Evolutionary conservation across 2,329 filamentous ascomycete species (phyloP), one percentile per base, ranked within the genome.

Genomic region (Talaromyces islandicus): DNA sequence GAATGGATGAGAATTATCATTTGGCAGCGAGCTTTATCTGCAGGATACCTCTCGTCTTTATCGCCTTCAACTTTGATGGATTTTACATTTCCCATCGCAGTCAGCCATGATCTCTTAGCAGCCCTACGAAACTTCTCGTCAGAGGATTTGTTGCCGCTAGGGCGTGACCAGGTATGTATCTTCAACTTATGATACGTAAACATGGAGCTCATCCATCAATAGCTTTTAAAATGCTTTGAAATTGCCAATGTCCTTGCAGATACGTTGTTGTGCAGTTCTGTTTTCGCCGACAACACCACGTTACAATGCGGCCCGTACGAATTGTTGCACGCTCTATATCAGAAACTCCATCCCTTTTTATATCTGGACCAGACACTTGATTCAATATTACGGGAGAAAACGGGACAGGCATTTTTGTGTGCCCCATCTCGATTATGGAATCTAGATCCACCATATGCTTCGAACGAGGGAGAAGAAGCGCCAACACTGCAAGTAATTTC

Each of bases 1-100:
- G 64, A 71, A 60, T 72, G 70, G 70, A 72, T 72, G 70, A 64
- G 69, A 27, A 70, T 66, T 1, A 72, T 72, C 7, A 60, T 72
- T 21, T 72, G 70, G 70, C 70, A 71, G 29, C 62, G 70, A 29
- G 70, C 69, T 17, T 56, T 72, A 4, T 67, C 67, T 3, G 51
- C 60, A 43, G 65, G 65, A 2, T 58, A 71, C 17, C 53, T 72
- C 2, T 72, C 70, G 7, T 71, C 70, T 7, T 59, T 62, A 7
- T 62, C 67, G 1, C 56, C 59, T n/a, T 53, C 38, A 4, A 57
- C 61, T 21, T 57, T 69, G 6, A 62, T 71, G 65, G 67, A 63
- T 0, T 72, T 72, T 55, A 59, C 43, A 1, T 71, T 71, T 46
- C 70, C 70, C 7, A 62, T 63, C 0, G 50, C 64, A 41, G 65